phyloP scores from a whole-genome alignment of 441 rosid species.

The Dalechampia spathulata region DNA sequence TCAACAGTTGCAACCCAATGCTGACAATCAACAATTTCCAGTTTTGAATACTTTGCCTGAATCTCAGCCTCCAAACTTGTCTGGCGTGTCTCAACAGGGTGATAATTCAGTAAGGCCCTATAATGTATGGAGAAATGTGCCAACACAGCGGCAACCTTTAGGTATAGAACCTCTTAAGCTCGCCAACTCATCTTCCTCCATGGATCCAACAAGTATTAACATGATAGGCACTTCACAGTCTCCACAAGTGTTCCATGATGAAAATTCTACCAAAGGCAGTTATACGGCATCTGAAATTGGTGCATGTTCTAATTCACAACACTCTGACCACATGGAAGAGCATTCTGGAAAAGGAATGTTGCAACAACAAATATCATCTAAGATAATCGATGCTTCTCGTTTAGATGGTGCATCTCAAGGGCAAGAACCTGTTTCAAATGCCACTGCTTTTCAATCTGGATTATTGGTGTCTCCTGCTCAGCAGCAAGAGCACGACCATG shows the following conservation, averaged over 20 bases:
- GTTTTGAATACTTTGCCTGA: constrained; percentile 26
- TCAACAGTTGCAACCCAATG: constrained; percentile 14
- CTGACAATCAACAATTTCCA: constrained; percentile 27
- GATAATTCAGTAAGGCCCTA: constrained; percentile 31
- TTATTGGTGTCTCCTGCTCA: constrained; percentile 15
- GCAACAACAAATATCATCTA: constrained; percentile 22
- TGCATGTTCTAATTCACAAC: constrained; percentile 13
- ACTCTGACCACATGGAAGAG: constrained; percentile 10
- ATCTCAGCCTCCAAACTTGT: constrained; percentile 28
- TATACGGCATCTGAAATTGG: constrained; percentile 16
- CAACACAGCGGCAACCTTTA: constrained; percentile 30
- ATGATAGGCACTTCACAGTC: constrained; percentile 11
- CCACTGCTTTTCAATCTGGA: constrained; percentile 14
- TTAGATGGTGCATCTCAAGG: constrained; percentile 25
- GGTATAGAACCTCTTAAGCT: constrained; percentile 22
- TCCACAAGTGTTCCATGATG: not conserved
- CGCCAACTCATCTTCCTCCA: constrained; percentile 21
- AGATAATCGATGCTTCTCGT: constrained; percentile 22
- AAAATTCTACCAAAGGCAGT: constrained; percentile 16
- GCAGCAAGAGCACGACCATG: constrained; percentile 21
- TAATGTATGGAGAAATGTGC: constrained; percentile 41
- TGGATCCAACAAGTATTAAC: constrained; percentile 18
- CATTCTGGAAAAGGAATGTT: constrained; percentile 16
- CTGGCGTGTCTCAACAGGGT: constrained; percentile 30
- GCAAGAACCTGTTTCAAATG: constrained; percentile 16